Conservation (phyloP, 345 rosid genomes). For the Pelargonium nanum region DNA sequence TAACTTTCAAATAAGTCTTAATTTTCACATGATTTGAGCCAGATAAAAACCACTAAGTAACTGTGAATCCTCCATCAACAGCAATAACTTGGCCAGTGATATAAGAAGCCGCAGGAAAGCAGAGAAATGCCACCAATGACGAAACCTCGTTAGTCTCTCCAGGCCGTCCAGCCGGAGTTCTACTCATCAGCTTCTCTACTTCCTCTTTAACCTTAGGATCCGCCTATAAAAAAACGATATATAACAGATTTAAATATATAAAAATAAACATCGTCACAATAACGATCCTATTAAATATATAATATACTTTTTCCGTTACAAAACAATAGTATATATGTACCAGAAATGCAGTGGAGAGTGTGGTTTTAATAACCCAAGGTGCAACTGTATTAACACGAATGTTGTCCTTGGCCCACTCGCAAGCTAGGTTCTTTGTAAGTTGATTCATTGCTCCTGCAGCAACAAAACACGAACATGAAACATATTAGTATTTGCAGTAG, state of each 20-base stretch:
- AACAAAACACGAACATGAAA: no score
- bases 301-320: not conserved
- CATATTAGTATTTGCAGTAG: not conserved
- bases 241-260: not conserved
- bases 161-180: constrained; percentile 3
- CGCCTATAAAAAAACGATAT: not conserved
- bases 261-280: not conserved
- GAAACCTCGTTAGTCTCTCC: constrained; percentile 17
- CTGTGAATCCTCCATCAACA: constrained; percentile 18
- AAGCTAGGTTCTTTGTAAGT: constrained; percentile 25
- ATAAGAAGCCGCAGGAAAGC: constrained; percentile 19
- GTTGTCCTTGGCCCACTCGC: constrained; percentile 35
- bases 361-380: constrained; percentile 23
- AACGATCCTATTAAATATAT: not conserved
- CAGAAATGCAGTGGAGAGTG: no score
- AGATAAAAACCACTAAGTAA: no score
- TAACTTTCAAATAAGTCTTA: no score
- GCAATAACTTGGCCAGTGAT: constrained; percentile 19
- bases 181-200: not conserved
- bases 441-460: constrained; percentile 28
- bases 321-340: constrained; percentile 8
- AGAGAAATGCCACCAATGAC: constrained; percentile 19
- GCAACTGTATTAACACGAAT: constrained; percentile 27
- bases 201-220: not conserved
- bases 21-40: no score